phyloP scores from a whole-genome alignment of 495 filamentous ascomycete genomes.

The Zalerion maritima region DNA sequence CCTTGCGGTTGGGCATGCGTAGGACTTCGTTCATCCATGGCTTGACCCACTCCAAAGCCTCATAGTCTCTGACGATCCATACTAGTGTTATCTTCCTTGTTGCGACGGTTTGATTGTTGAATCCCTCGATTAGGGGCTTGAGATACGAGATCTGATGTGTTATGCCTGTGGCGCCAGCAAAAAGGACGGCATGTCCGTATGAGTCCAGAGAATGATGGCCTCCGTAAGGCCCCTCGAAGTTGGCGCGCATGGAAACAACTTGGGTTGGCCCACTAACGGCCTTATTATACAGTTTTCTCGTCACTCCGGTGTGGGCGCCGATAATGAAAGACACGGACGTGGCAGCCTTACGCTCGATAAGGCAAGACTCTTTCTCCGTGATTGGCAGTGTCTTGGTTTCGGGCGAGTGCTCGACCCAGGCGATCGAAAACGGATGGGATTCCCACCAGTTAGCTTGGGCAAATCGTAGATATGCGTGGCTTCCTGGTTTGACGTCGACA shows the following conservation, averaged over 20 bases:
- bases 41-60: slow-evolving; percentile 82
- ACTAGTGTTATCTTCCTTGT: slow-evolving; percentile 68
- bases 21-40: slow-evolving; percentile 87
- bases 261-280: slow-evolving; percentile 9
- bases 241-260: slow-evolving; percentile 24
- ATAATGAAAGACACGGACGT: slow-evolving; percentile 65
- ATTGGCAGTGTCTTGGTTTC: slow-evolving; percentile 13
- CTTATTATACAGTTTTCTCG: slow-evolving; percentile 56
- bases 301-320: slow-evolving; percentile 77
- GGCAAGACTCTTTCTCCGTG: slow-evolving; percentile 14
- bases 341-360: slow-evolving; percentile 17
- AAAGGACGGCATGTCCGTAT: slow-evolving; percentile 79
- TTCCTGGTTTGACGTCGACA: slow-evolving; percentile 66
- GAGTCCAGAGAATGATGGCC: slow-evolving; percentile 70
- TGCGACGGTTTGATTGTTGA: slow-evolving; percentile 57
- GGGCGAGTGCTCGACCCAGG: slow-evolving; percentile 49
- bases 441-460: slow-evolving; percentile 62
- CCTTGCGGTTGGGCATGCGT: slow-evolving; percentile 57
- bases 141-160: slow-evolving; percentile 89
- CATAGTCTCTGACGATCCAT: slow-evolving; percentile 81
- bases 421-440: slow-evolving; percentile 86
- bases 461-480: slow-evolving; percentile 81
- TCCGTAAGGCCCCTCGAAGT: slow-evolving; percentile 78
- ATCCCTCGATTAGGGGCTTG: slow-evolving; percentile 60
- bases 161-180: slow-evolving; percentile 87